A percentile compares a stretch with the other conserved stretches of the same genome.
These are phyloP conservation scores for Pholiota conissans DNA, from an alignment of 768 basidiomycete species.

Conservation along the genomic window DNA sequence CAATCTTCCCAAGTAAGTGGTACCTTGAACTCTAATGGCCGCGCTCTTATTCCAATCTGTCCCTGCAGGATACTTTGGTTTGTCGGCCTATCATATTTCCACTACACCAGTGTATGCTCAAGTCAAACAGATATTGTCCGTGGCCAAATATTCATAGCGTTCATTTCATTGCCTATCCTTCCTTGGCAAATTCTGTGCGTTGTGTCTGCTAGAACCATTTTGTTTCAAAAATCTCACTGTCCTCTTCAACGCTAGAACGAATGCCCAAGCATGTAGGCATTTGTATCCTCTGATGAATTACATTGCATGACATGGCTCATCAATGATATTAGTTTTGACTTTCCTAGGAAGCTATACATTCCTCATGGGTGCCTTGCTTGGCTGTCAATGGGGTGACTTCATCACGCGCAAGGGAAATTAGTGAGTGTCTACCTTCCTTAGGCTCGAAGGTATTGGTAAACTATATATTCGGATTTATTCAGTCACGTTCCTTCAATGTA, in stretches of 20 bases:
- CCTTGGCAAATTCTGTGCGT: slow-evolving; percentile 18
- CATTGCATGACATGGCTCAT: not conserved
- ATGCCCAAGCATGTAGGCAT: slow-evolving; percentile 13
- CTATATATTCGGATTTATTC: too few species aligned
- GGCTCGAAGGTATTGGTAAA: not conserved
- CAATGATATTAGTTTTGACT: slow-evolving; percentile 4
- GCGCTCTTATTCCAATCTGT: not conserved
- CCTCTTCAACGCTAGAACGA: not conserved
- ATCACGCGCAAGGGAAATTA: slow-evolving; percentile 14
- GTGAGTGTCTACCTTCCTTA: not conserved
- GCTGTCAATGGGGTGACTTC: slow-evolving; percentile 18
- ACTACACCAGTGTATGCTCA: not conserved
- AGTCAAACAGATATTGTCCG: slow-evolving; percentile 8
- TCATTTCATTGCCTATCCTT: slow-evolving; percentile 13
- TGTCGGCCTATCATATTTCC: not conserved
- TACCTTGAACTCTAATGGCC: not conserved
- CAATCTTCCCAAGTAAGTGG: slow-evolving; percentile 11
- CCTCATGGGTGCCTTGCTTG: slow-evolving; percentile 17
- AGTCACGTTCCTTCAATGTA: slow-evolving; percentile 18
- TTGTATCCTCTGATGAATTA: too few species aligned
- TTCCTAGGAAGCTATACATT: slow-evolving; percentile 18
- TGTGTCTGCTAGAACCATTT: too few species aligned
- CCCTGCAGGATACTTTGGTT: slow-evolving; percentile 7
- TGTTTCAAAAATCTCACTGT: not conserved
- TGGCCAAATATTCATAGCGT: slow-evolving; percentile 13